Percentiles rank a stretch among this genome's conserved stretches.
These are phyloP conservation scores for Carex myosuroides DNA, from an alignment of 176 grass and related monocot species.

Conservation along the genomic window DNA sequence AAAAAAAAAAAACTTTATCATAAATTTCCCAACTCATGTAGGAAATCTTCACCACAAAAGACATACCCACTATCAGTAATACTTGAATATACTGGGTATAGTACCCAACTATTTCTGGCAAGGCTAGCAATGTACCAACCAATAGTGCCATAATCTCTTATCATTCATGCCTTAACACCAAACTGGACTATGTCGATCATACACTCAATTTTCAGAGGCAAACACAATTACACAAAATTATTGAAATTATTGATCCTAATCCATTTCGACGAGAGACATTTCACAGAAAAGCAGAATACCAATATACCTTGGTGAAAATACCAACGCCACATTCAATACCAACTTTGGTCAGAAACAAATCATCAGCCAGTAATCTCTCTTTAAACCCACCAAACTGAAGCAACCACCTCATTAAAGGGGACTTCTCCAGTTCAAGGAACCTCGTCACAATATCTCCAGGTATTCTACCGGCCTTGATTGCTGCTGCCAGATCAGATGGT, in stretches of 20 bases:
- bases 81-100: not conserved
- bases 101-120: not conserved
- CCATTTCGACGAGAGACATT: not conserved
- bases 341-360: conserved; percentile 87
- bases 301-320: conserved; percentile 57
- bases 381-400: conserved; percentile 64
- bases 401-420: conserved; percentile 52
- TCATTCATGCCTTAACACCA: not conserved
- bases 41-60: not conserved
- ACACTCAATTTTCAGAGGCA: not conserved
- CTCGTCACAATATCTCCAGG: conserved; percentile 51
- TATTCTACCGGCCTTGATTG: conserved; percentile 59
- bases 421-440: conserved; percentile 57
- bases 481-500: conserved; percentile 56
- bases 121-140: not conserved
- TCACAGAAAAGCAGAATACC: not conserved
- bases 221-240: not conserved
- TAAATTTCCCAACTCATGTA: not conserved
- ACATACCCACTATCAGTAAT: not conserved
- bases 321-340: conserved; percentile 77
- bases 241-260: not conserved
- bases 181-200: not conserved
- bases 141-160: not conserved
- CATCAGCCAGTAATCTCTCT: conserved; percentile 79
- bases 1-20: not conserved